These are phyloP conservation scores for Alternaria postmessia DNA, from an alignment of 2,329 filamentous ascomycete genomes.

Conservation along the genomic window DNA sequence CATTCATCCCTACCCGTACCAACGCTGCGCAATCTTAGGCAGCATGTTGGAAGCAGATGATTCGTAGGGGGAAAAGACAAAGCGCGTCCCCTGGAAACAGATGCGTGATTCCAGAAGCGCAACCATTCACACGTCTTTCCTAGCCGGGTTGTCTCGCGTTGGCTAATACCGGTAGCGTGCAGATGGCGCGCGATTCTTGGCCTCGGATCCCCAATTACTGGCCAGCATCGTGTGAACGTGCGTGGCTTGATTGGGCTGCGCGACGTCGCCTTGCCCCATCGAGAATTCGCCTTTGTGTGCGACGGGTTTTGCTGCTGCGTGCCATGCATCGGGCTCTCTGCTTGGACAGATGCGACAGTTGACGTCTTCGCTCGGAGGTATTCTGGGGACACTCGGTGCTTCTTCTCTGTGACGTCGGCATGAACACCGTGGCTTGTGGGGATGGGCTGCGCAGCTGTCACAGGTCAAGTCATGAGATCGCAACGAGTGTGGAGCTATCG, in stretches of 20 bases:
- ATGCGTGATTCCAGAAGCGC: constrained; percentile 14
- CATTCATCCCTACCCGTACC: constrained; percentile 7
- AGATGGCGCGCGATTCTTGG: constrained; percentile 12
- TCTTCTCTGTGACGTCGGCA: constrained; percentile 12
- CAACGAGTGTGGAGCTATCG: constrained; percentile 18
- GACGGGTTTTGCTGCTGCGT: constrained; percentile 17
- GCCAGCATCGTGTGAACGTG: constrained; percentile 19
- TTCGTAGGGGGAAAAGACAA: constrained; percentile 24
- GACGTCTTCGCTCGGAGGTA: constrained; percentile 15
- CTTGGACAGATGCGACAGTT: constrained; percentile 11
- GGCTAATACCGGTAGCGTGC: constrained; percentile 14
- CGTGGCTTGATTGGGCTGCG: constrained; percentile 27
- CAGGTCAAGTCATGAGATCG: constrained; percentile 17
- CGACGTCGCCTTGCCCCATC: constrained; percentile 7
- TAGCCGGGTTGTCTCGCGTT: constrained; percentile 20
- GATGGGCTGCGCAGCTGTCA: background rate
- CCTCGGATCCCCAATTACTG: constrained; percentile 24
- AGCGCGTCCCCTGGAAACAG: constrained; percentile 6
- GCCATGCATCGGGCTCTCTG: constrained; percentile 19
- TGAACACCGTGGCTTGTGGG: constrained; percentile 3
- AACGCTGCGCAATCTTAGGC: constrained; percentile 19
- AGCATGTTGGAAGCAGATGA: constrained; percentile 17
- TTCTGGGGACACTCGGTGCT: constrained; percentile 15
- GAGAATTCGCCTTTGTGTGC: constrained; percentile 7
- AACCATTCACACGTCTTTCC: constrained; percentile 27